Conservation (phyloP, 176 grass and related monocot genomes). For the Triticum urartu region DNA sequence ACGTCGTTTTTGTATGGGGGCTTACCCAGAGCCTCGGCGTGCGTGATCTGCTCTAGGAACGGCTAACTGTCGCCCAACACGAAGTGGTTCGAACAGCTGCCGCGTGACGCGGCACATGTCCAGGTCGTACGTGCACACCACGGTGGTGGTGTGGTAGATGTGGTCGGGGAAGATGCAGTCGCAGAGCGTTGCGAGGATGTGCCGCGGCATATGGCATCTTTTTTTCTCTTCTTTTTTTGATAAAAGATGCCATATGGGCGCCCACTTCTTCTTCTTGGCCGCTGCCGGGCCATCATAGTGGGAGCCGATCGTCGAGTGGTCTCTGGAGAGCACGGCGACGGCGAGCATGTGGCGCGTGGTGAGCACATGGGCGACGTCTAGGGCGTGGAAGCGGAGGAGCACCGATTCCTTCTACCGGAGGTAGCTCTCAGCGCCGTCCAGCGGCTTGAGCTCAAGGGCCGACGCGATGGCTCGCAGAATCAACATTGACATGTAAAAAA, state of each 20-base stretch:
- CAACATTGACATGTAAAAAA: no score
- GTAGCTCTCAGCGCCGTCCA: conserved; percentile 26
- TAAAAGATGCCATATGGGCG: not conserved
- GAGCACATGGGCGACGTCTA: not conserved
- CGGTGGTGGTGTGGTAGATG: no score
- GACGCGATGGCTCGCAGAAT: not conserved
- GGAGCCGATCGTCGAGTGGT: not conserved
- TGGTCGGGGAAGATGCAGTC: not conserved
- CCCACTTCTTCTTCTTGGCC: not conserved
- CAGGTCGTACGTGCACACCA: conserved; percentile 22
- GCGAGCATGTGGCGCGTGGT: no score
- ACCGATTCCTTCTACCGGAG: conserved; percentile 45
- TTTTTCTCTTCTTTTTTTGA: not conserved
- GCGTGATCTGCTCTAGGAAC: conserved; percentile 29
- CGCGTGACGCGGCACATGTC: not conserved
- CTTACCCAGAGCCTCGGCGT: not conserved
- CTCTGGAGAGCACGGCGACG: not conserved
- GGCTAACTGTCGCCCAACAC: not conserved
- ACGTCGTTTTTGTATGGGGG: no score
- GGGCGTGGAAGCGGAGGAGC: conserved; percentile 21
- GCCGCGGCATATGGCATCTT: conserved; percentile 45
- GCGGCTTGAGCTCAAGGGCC: not conserved
- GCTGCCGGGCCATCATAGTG: not conserved
- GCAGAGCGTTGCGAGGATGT: conserved; percentile 41
- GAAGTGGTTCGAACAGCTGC: not conserved